Percentiles rank a stretch among this genome's conserved stretches.
Conservation (phyloP, 371 early-diverging fungal species). For the Mortierella sp. region DNA sequence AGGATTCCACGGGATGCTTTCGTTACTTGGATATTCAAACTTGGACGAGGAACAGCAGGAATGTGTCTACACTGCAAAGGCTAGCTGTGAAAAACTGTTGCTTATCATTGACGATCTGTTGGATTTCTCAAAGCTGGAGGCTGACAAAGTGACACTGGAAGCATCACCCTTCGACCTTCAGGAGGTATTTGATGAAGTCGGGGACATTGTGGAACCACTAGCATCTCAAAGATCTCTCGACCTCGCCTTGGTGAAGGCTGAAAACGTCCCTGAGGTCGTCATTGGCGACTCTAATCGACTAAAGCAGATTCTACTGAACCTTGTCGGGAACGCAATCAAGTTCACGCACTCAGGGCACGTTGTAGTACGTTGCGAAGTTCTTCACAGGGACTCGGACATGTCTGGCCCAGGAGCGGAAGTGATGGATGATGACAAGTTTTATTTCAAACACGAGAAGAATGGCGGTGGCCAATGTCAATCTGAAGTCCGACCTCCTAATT, state of each 20-base stretch:
- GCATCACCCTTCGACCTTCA: conserved; percentile 43
- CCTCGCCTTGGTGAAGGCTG: conserved; percentile 61
- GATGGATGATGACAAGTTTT: conserved; percentile 45
- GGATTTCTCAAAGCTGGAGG: conserved; percentile 67
- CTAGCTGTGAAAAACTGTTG: conserved; percentile 66
- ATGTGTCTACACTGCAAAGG: conserved; percentile 68
- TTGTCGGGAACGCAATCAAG: conserved; percentile 74
- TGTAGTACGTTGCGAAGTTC: conserved; percentile 51
- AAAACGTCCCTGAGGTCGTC: conserved; percentile 57
- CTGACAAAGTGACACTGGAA: conserved; percentile 60
- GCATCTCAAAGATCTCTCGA: conserved; percentile 64
- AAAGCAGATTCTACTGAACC: conserved; percentile 62
- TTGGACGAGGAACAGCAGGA: conserved; percentile 69
- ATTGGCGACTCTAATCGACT: conserved; percentile 62
- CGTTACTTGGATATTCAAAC: conserved; percentile 63
- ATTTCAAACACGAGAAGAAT: conserved; percentile 46
- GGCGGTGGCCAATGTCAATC: conserved; percentile 41
- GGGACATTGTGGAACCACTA: conserved; percentile 63
- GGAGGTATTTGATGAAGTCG: conserved; percentile 66
- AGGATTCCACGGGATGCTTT: conserved; percentile 73
- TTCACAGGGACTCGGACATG: conserved; percentile 37
- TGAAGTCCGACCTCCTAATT: conserved; percentile 47
- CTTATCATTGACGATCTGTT: conserved; percentile 66
- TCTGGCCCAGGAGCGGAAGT: conserved; percentile 4
- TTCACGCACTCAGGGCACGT: conserved; percentile 73